Percentiles rank a stretch among this genome's conserved stretches.
These are phyloP conservation scores for Polytrichum commune DNA, from an alignment of 225 moss, liverwort and hornwort genomes.

Conservation along the genomic window DNA sequence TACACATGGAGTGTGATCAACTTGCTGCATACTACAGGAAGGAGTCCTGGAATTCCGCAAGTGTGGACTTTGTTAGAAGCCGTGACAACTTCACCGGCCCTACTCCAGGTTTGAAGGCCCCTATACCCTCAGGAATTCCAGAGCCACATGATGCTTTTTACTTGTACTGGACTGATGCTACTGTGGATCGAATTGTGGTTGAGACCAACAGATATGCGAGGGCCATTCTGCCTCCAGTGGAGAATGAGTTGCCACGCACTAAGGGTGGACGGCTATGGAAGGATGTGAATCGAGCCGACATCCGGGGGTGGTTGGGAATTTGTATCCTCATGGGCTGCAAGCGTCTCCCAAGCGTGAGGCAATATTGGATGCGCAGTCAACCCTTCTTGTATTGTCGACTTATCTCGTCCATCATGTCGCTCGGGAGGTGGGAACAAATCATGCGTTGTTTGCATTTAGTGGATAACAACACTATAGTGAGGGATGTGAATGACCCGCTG, in stretches of 20 bases:
- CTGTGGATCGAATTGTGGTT: no score
- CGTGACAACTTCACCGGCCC: not conserved
- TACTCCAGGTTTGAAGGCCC: not conserved
- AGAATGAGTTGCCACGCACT: not conserved
- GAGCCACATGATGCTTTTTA: no score
- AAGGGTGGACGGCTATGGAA: not conserved
- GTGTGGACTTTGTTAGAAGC: not conserved
- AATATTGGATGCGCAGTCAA: not conserved
- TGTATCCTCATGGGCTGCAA: conserved; percentile 1
- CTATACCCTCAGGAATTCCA: no score
- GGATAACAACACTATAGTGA: no score
- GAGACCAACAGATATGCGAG: no score
- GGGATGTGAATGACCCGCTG: not conserved
- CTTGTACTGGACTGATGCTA: no score
- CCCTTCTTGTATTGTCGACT: not conserved
- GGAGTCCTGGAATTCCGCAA: not conserved
- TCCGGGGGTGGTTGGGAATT: not conserved
- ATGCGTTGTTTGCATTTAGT: not conserved
- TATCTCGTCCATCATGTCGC: not conserved
- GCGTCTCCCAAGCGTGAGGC: not conserved
- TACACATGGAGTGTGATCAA: no score
- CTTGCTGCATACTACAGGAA: no score
- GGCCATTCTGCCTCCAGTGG: no score
- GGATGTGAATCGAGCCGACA: not conserved
- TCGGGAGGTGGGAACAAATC: not conserved